Evolutionary conservation across 2,329 filamentous ascomycete species (phyloP).

Genomic region (Fulvia fulva): DNA sequence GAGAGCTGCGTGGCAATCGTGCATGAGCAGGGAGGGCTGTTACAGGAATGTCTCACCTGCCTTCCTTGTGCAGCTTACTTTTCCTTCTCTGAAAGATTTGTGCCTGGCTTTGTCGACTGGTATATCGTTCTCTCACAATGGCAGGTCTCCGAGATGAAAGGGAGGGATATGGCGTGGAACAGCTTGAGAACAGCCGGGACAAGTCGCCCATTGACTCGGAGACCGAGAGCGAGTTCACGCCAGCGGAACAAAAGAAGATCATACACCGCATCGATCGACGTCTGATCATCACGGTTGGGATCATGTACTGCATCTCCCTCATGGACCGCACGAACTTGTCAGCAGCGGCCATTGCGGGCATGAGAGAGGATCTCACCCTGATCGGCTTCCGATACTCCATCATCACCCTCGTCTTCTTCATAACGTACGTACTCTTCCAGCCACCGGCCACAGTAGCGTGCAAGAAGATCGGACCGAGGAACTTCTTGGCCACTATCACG

Average conservation of each 20-base stretch:
- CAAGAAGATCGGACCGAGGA: conserved; percentile 54
- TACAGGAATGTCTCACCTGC: neutral
- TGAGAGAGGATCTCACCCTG: conserved; percentile 35
- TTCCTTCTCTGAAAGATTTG: neutral
- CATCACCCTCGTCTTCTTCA: conserved; percentile 67
- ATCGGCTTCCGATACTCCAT: conserved; percentile 45
- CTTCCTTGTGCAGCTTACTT: neutral
- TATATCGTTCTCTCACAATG: neutral
- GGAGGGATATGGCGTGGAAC: conserved; percentile 11
- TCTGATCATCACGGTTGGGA: conserved; percentile 41
- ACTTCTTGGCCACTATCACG: conserved; percentile 30
- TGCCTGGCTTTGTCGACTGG: neutral
- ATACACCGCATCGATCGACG: conserved; percentile 62
- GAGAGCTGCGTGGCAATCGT: neutral
- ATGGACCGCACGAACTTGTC: conserved; percentile 69
- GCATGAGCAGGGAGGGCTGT: neutral
- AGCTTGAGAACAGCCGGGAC: conserved; percentile 6
- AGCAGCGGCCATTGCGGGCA: conserved; percentile 67
- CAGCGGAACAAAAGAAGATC: conserved; percentile 43
- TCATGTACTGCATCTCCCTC: conserved; percentile 22
- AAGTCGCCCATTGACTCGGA: conserved; percentile 5
- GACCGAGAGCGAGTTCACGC: conserved; percentile 18
- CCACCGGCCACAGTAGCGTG: conserved; percentile 64
- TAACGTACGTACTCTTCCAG: conserved; percentile 67
- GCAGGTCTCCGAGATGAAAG: neutral